Conservation (phyloP, 2,329 filamentous ascomycete genomes). For the Ascochyta lentis region DNA sequence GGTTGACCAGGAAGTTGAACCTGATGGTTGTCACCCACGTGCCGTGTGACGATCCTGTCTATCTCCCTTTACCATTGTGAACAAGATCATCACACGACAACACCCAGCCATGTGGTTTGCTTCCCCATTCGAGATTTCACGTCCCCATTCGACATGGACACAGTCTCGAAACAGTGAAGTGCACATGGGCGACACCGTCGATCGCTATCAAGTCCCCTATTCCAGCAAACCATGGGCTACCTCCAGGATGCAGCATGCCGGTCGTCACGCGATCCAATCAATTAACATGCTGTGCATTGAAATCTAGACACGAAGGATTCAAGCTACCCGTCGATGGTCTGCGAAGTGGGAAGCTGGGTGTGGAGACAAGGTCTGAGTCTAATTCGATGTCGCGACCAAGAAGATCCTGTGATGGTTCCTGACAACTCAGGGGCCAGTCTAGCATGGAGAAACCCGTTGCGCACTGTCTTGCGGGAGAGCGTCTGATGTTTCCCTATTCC, state of each 20-base stretch:
- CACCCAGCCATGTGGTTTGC: conserved; percentile 11
- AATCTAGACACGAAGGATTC: conserved; percentile 4
- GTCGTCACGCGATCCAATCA: conserved; percentile 7
- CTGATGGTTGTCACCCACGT: conserved; percentile 15
- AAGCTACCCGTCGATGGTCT: conserved; percentile 8
- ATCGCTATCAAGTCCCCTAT: conserved; percentile 19
- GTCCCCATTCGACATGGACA: conserved; percentile 18
- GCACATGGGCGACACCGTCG: conserved; percentile 20
- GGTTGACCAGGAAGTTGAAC: conserved; percentile 3
- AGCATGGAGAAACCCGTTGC: conserved; percentile 2
- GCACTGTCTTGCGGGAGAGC: conserved; percentile 2
- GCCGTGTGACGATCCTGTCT: conserved; percentile 14
- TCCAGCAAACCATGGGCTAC: conserved; percentile 6
- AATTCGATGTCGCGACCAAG: conserved; percentile 17
- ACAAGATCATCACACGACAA: conserved; percentile 18
- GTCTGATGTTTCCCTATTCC: conserved; percentile 18
- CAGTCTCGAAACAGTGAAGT: conserved; percentile 18
- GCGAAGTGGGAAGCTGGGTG: conserved; percentile 8
- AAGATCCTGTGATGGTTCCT: conserved; percentile 8
- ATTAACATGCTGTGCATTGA: background rate
- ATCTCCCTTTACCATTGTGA: conserved; percentile 15
- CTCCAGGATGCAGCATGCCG: conserved; percentile 8
- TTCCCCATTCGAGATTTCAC: conserved; percentile 12
- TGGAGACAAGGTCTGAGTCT: conserved; percentile 14
- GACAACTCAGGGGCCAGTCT: conserved; percentile 1